phyloP scores from a whole-genome alignment of 768 basidiomycete genomes.

The Leucocoprinus sp. region DNA sequence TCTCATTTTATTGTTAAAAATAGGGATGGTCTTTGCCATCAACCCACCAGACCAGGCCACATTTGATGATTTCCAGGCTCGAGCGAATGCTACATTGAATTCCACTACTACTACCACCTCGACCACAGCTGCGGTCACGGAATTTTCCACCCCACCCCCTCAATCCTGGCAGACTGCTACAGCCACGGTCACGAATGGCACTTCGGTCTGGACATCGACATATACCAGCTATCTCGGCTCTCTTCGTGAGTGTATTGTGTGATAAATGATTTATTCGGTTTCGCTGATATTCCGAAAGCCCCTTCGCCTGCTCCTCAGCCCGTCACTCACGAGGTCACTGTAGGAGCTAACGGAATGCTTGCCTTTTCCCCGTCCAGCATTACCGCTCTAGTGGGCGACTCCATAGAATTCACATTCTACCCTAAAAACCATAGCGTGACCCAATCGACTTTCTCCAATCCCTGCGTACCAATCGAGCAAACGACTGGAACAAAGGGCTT shows the following conservation, averaged over 20 bases:
- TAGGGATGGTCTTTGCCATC: constrained; percentile 62
- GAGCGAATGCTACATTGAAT: constrained; percentile 27
- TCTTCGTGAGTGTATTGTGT: constrained; percentile 19
- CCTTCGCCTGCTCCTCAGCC: constrained; percentile 22
- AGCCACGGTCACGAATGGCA: constrained; percentile 29
- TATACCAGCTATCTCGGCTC: constrained; percentile 32
- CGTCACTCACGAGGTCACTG: constrained; percentile 28
- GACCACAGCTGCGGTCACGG: constrained; percentile 14
- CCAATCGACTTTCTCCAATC: constrained; percentile 31
- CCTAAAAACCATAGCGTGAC: constrained; percentile 42
- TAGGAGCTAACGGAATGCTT: constrained; percentile 29
- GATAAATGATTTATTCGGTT: neutral
- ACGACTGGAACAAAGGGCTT: constrained; percentile 24
- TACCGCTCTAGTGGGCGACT: constrained; percentile 33
- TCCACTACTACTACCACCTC: constrained; percentile 12
- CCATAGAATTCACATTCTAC: constrained; percentile 35
- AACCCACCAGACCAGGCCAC: constrained; percentile 38
- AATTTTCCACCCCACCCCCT: constrained; percentile 23
- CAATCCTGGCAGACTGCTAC: constrained; percentile 30
- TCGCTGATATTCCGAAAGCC: constrained; percentile 8
- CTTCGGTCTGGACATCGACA: constrained; percentile 27
- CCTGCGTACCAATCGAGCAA: constrained; percentile 23
- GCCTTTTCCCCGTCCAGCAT: constrained; percentile 31
- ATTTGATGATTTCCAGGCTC: constrained; percentile 41
- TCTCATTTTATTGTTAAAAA: neutral